Evolutionary conservation across 1,284 basidiomycete genomes (phyloP).

Genomic region (Ceratobasidium papillatum): DNA sequence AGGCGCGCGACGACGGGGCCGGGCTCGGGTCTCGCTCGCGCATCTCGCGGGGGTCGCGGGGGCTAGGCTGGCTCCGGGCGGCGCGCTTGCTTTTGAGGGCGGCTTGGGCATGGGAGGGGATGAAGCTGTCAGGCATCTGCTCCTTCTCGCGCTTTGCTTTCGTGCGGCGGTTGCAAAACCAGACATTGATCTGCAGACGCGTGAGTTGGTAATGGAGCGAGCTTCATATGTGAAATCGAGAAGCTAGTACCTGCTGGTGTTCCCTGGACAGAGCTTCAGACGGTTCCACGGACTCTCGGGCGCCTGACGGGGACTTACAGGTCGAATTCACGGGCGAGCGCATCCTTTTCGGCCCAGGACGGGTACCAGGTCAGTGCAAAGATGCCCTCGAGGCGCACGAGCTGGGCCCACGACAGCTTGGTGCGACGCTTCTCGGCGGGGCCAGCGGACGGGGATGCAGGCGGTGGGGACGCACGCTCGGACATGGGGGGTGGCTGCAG

Average conservation of each 20-base stretch:
- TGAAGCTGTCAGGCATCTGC: constrained; percentile 29
- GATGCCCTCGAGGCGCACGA: constrained; percentile 10
- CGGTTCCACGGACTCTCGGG: constrained; percentile 21
- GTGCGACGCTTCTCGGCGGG: constrained; percentile 4
- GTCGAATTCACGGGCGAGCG: constrained; percentile 25
- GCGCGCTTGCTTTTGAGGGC: constrained; percentile 31
- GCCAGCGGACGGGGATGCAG: neutral
- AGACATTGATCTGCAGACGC: constrained; percentile 36
- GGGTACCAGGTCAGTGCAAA: constrained; percentile 21
- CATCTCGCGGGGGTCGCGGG: neutral
- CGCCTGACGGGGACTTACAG: constrained; percentile 10
- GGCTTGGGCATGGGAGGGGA: constrained; percentile 35
- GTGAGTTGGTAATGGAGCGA: constrained; percentile 10
- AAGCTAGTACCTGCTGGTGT: constrained; percentile 38
- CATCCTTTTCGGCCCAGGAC: constrained; percentile 15
- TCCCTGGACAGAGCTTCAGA: constrained; percentile 28
- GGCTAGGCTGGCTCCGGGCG: neutral
- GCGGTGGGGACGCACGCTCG: neutral
- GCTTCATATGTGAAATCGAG: constrained; percentile 22
- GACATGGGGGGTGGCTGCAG: neutral
- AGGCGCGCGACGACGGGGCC: constrained; percentile 24
- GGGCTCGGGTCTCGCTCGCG: neutral
- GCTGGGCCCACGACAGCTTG: constrained; percentile 10
- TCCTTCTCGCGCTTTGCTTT: constrained; percentile 37
- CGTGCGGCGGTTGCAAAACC: constrained; percentile 34